Evolutionary conservation across 495 filamentous ascomycete species (phyloP), one percentile per base, ranked within the genome.

Genomic region (Collariella sp.): DNA sequence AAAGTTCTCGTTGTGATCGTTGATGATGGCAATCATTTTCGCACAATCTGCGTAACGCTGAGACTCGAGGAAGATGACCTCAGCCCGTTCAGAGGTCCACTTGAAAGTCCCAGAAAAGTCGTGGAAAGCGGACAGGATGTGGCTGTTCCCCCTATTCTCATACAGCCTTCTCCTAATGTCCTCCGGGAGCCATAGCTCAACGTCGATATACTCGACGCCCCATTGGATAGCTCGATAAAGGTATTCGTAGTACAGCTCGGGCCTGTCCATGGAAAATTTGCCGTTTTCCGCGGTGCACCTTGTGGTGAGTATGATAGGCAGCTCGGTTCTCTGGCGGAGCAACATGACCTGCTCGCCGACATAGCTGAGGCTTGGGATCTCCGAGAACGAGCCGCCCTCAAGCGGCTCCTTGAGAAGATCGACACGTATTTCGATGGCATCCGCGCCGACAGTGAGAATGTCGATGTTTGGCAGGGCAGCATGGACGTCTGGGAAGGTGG

Each of bases 161-260:
- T 81, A 81, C n/a, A 93, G 69, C 36, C 67, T 74, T 45, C 72
- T 71, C 48, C 87, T 75, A 50, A 93, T 85, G 10, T 82, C 71
- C 67, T 89, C 87, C 7, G 88, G 87, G 15, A 91, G 76, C 87
- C 87, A 90, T 44, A 91, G 66, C 67, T 93, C 88, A 13, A 93
- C 86, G 56, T 93, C 88, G 43, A 93, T 83, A 65, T 91, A 93
- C 65, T 91, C 87, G 33, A 87, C 86, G 3, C 88, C 88, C 87
- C 87, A 91, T 56, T 89, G 84, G 44, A 91, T 85, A 0, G 86
- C 88, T 15, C 85, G 78, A 46, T 79, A 83, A 1, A 93, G 78
- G 63, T 91, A 90, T 47, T 83, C 77, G 68, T 84, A 87, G 67
- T 83, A 90, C 36, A 90, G 58, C 7, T 71, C 68, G 15, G 86